phyloP scores from a whole-genome alignment of 805 yeast genomes.

The Metschnikowia arizonensis region DNA sequence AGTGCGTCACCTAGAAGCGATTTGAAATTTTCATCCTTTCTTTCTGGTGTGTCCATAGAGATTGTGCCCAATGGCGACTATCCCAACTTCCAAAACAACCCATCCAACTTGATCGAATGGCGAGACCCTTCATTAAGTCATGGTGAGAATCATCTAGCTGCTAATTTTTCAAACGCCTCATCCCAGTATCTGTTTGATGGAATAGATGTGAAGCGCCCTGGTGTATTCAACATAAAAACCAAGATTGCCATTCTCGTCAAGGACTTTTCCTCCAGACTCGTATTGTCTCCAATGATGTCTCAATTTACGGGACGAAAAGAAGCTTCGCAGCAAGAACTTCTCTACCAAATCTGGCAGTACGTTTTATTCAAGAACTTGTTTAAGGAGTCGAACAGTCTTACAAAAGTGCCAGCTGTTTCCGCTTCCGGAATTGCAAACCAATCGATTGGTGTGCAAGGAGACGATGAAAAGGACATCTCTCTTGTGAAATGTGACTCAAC shows the following conservation, averaged over 20 bases:
- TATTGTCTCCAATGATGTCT: slow-evolving; percentile 60
- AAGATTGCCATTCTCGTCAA: slow-evolving; percentile 72
- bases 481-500: slow-evolving; percentile 42
- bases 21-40: slow-evolving; percentile 43
- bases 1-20: slow-evolving; percentile 8
- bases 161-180: slow-evolving; percentile 15
- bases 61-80: slow-evolving; percentile 44
- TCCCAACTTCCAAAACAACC: slow-evolving; percentile 29
- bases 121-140: slow-evolving; percentile 53
- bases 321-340: slow-evolving; percentile 81
- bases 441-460: slow-evolving; percentile 18
- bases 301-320: slow-evolving; percentile 71
- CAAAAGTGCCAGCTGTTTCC: slow-evolving; percentile 39
- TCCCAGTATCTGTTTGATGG: slow-evolving; percentile 63
- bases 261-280: slow-evolving; percentile 64
- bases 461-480: slow-evolving; percentile 32
- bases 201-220: slow-evolving; percentile 78
- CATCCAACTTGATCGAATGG: slow-evolving; percentile 74
- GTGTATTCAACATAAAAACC: slow-evolving; percentile 52
- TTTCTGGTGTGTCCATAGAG: slow-evolving; percentile 83
- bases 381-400: slow-evolving; percentile 25
- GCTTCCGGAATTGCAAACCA: slow-evolving; percentile 20
- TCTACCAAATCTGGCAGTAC: slow-evolving; percentile 77
- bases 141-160: slow-evolving; percentile 18
- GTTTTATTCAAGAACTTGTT: slow-evolving; percentile 60